Conservation (phyloP, 2,329 filamentous ascomycete genomes). For the Aspergillus glaucus region DNA sequence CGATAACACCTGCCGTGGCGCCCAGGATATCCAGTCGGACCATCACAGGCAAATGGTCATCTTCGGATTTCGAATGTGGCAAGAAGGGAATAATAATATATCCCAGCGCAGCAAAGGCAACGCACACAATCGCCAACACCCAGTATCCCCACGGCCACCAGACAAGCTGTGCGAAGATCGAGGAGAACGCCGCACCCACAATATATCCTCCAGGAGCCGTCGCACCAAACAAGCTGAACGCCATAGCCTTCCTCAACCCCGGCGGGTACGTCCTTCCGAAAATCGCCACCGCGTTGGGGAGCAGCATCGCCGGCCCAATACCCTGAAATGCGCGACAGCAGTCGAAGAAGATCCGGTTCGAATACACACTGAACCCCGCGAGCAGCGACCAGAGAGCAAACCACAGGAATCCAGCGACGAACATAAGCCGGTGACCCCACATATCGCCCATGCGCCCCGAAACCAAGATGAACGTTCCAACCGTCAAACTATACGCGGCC, state of each 20-base stretch:
- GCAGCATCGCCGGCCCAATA: slow-evolving; percentile 54
- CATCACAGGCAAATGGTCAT: background rate
- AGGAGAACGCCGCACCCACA: slow-evolving; percentile 36
- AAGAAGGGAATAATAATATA: slow-evolving; percentile 15
- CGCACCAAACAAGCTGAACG: slow-evolving; percentile 49
- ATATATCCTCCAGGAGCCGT: slow-evolving; percentile 42
- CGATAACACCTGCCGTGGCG: slow-evolving; percentile 44
- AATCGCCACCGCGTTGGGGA: slow-evolving; percentile 61
- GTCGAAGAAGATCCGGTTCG: slow-evolving; percentile 43
- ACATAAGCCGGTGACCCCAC: slow-evolving; percentile 32
- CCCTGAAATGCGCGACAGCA: slow-evolving; percentile 50
- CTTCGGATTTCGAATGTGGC: background rate
- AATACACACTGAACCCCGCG: slow-evolving; percentile 29
- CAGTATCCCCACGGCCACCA: slow-evolving; percentile 52
- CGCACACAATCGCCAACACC: slow-evolving; percentile 38
- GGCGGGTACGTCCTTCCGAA: slow-evolving; percentile 53
- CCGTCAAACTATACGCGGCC: slow-evolving; percentile 49
- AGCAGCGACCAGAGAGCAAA: slow-evolving; percentile 33
- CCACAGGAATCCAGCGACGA: slow-evolving; percentile 32
- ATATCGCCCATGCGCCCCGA: slow-evolving; percentile 30
- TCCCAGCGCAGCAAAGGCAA: slow-evolving; percentile 30
- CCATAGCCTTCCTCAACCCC: slow-evolving; percentile 53
- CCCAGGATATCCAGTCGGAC: slow-evolving; percentile 33
- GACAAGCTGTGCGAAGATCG: slow-evolving; percentile 29
- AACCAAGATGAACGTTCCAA: slow-evolving; percentile 31